Conservation (phyloP, 179 eudicot species). For the Spergularia azorica region DNA sequence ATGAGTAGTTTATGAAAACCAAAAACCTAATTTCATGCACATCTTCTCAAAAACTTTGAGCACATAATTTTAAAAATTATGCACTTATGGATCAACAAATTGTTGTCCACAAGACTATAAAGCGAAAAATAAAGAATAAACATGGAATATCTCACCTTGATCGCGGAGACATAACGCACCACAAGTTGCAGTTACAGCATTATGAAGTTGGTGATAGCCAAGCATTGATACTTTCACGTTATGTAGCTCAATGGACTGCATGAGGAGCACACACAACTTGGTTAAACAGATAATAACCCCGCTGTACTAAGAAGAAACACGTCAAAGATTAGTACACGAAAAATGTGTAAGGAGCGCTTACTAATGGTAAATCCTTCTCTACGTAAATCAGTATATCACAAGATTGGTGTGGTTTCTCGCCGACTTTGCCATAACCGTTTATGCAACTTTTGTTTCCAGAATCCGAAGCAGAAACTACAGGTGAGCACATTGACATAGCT, state of each 20-base stretch:
- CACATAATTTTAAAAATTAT: background rate
- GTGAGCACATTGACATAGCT: conserved; percentile 72
- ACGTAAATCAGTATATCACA: conserved; percentile 70
- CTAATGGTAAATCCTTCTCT: conserved; percentile 62
- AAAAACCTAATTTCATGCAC: background rate
- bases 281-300: background rate
- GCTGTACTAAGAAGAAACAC: conserved; percentile 12
- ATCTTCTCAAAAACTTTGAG: background rate
- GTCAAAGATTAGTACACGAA: background rate
- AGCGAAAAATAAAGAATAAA: background rate
- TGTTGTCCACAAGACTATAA: background rate
- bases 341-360: conserved; percentile 33
- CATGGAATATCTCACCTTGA: conserved; percentile 52
- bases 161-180: conserved; percentile 75
- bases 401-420: conserved; percentile 58
- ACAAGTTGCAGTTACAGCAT: conserved; percentile 94
- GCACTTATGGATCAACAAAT: background rate
- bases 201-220: conserved; percentile 90
- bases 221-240: conserved; percentile 71
- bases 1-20: background rate
- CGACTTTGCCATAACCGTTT: conserved; percentile 41
- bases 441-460: conserved; percentile 60
- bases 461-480: conserved; percentile 72
- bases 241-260: conserved; percentile 64
- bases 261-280: background rate